These are phyloP conservation scores for Endocladia muricata DNA, from an alignment of 31 red algal species.

Conservation along the genomic window DNA sequence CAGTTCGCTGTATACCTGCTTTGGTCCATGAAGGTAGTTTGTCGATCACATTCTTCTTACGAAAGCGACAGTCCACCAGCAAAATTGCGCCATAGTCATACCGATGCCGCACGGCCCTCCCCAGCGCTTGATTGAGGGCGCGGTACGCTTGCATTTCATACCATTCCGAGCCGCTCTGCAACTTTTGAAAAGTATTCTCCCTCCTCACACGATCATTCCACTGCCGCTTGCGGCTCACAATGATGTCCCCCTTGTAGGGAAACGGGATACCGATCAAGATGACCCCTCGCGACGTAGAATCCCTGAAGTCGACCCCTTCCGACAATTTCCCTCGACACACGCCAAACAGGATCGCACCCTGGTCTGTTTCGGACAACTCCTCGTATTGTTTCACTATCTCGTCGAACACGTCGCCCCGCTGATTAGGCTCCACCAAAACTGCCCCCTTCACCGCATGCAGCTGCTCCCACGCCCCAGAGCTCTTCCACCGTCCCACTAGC, in stretches of 20 bases:
- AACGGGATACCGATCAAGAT: slow-evolving; percentile 84
- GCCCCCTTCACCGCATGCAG: slow-evolving; percentile 34
- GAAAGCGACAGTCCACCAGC: slow-evolving; percentile 70
- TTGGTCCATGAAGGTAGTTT: slow-evolving; percentile 31
- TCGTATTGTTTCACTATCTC: slow-evolving; percentile 38
- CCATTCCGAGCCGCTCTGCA: slow-evolving; percentile 64
- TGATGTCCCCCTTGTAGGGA: slow-evolving; percentile 55
- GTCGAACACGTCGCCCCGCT: slow-evolving; percentile 57
- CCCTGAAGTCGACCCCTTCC: slow-evolving; percentile 88
- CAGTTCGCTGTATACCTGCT: neutral
- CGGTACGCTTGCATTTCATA: slow-evolving; percentile 84
- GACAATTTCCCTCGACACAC: slow-evolving; percentile 87
- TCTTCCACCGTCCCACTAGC: slow-evolving; percentile 28
- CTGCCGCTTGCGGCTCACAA: slow-evolving; percentile 55
- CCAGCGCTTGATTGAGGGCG: slow-evolving; percentile 92
- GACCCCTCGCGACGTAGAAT: slow-evolving; percentile 70
- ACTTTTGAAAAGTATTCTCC: slow-evolving; percentile 1
- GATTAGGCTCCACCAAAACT: slow-evolving; percentile 44
- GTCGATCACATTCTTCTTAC: slow-evolving; percentile 3
- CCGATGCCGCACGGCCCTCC: slow-evolving; percentile 80
- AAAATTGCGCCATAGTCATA: slow-evolving; percentile 91
- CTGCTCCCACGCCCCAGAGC: slow-evolving; percentile 42
- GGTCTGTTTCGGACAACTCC: slow-evolving; percentile 8
- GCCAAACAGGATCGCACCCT: slow-evolving; percentile 67
- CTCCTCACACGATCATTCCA: slow-evolving; percentile 46